Conservation (phyloP, 2,329 filamentous ascomycete genomes). For the Sclerotinia spermophila region DNA sequence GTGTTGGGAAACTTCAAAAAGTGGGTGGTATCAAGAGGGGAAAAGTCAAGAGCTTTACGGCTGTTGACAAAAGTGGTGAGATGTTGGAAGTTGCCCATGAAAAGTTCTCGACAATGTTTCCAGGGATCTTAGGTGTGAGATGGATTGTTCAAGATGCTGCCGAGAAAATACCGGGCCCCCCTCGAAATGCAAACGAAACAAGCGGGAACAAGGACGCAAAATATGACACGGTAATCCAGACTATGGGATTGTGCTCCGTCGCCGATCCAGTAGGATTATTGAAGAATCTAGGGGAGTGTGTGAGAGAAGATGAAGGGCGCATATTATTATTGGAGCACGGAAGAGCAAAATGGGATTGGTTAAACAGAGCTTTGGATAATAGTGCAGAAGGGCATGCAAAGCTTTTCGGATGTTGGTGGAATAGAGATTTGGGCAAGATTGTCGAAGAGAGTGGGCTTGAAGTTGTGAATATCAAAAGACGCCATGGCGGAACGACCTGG, state of each 20-base stretch:
- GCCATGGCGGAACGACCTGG: slow-evolving; percentile 56
- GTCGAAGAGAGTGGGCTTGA: slow-evolving; percentile 55
- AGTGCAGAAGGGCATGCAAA: slow-evolving; percentile 54
- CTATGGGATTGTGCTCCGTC: slow-evolving; percentile 63
- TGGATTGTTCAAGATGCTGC: slow-evolving; percentile 37
- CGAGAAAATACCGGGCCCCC: slow-evolving; percentile 30
- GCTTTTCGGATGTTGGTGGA: slow-evolving; percentile 66
- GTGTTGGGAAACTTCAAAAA: slow-evolving; percentile 25
- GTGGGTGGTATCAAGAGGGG: slow-evolving; percentile 31
- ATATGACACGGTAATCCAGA: slow-evolving; percentile 63
- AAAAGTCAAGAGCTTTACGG: slow-evolving; percentile 54
- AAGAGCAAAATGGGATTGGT: slow-evolving; percentile 50
- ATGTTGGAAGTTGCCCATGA: slow-evolving; percentile 57
- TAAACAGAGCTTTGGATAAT: slow-evolving; percentile 55
- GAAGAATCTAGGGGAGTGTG: slow-evolving; percentile 48
- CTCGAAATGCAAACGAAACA: slow-evolving; percentile 28
- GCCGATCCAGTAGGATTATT: slow-evolving; percentile 53
- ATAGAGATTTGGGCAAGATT: slow-evolving; percentile 56
- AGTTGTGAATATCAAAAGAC: slow-evolving; percentile 49
- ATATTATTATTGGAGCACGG: slow-evolving; percentile 63
- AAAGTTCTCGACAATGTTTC: slow-evolving; percentile 47
- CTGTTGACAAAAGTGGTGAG: slow-evolving; percentile 56
- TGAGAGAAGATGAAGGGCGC: slow-evolving; percentile 53
- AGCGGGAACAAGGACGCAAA: slow-evolving; percentile 28
- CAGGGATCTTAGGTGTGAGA: slow-evolving; percentile 42